These are phyloP conservation scores for Endoconidiophora polonica DNA, from an alignment of 2,329 filamentous ascomycete genomes.

Conservation along the genomic window DNA sequence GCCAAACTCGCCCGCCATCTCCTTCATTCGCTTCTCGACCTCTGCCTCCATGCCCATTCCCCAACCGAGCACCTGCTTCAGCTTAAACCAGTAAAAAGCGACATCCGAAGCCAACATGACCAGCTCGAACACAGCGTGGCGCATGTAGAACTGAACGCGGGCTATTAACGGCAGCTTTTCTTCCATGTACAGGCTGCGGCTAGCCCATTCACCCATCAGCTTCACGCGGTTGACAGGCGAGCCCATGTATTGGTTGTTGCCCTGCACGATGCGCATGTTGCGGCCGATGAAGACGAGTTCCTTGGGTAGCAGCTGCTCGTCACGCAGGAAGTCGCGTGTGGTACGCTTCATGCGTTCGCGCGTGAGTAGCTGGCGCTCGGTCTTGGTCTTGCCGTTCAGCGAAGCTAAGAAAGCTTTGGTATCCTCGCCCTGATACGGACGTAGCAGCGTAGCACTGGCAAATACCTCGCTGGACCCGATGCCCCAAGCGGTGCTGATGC, in stretches of 20 bases:
- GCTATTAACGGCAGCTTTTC: conserved; percentile 44
- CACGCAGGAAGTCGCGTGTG: conserved; percentile 52
- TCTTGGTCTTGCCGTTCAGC: conserved; percentile 38
- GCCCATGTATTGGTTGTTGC: conserved; percentile 80
- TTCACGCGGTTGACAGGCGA: conserved; percentile 86
- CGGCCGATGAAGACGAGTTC: conserved; percentile 85
- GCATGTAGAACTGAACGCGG: conserved; percentile 51
- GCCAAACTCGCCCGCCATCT: conserved; percentile 79
- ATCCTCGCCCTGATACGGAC: conserved; percentile 79
- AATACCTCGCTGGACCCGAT: conserved; percentile 74
- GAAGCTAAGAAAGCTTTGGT: conserved; percentile 47
- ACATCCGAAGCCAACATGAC: conserved; percentile 65
- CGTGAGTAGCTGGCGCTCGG: conserved; percentile 76
- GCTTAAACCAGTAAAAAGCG: conserved; percentile 64
- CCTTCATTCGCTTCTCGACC: conserved; percentile 73
- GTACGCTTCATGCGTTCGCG: conserved; percentile 65
- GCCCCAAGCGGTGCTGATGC: conserved; percentile 68
- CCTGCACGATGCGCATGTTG: conserved; percentile 84
- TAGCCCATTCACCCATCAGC: conserved; percentile 84
- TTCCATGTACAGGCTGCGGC: conserved; percentile 62
- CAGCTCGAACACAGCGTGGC: conserved; percentile 65
- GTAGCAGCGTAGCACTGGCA: conserved; percentile 74
- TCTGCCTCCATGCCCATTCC: conserved; percentile 88
- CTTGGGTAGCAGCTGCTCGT: conserved; percentile 77
- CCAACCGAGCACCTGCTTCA: conserved; percentile 58